A percentile compares a stretch with the other conserved stretches of the same genome.
These are phyloP conservation scores for Chimonanthus praecox DNA, from an alignment of 164 flowering plant genomes.

Conservation along the genomic window DNA sequence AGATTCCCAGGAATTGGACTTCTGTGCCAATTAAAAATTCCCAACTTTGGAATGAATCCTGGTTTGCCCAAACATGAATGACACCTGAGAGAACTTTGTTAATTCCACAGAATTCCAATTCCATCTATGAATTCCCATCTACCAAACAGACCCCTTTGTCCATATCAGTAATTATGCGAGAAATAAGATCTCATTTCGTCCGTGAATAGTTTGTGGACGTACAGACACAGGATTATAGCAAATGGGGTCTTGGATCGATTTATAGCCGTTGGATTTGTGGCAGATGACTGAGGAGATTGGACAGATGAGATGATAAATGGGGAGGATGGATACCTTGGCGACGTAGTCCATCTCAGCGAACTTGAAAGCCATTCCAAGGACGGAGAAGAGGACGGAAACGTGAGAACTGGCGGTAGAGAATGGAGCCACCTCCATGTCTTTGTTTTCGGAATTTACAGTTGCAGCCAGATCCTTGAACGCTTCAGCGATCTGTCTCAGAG, in stretches of 20 bases:
- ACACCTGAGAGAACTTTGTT: too few species aligned
- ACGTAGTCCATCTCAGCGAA: constrained; percentile 96
- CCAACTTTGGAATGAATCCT: too few species aligned
- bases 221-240: too few species aligned
- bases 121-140: too few species aligned
- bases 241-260: background rate
- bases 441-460: constrained; percentile 27
- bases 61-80: too few species aligned
- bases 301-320: background rate
- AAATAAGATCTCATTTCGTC: too few species aligned
- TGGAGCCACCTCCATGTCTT: constrained; percentile 47
- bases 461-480: constrained; percentile 56
- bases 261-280: background rate
- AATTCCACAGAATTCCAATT: too few species aligned
- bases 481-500: constrained; percentile 47
- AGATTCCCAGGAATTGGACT: too few species aligned
- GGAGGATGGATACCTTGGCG: constrained; percentile 52
- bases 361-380: constrained; percentile 89
- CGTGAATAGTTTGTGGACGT: too few species aligned
- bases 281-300: background rate
- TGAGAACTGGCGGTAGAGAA: constrained; percentile 83
- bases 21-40: too few species aligned
- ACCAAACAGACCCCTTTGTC: too few species aligned
- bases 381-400: constrained; percentile 89
- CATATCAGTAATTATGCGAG: too few species aligned